These are phyloP conservation scores for Clonostachys byssicola DNA, from an alignment of 2,329 filamentous ascomycete species.

Conservation along the genomic window DNA sequence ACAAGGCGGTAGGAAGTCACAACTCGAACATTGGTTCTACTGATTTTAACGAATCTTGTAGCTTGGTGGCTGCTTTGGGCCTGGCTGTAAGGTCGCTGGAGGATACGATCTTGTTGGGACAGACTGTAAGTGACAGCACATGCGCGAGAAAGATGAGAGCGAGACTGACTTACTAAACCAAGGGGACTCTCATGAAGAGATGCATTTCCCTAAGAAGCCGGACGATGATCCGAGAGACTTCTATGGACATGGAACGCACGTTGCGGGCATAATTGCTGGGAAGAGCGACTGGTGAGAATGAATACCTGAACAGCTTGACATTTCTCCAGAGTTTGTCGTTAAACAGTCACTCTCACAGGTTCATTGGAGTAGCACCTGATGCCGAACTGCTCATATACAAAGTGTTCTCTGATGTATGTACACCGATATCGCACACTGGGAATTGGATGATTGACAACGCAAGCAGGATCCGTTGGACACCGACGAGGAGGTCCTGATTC, in stretches of 20 bases:
- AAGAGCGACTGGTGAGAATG: constrained; percentile 4
- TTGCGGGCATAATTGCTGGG: constrained; percentile 18
- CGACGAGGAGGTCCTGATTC: constrained; percentile 21
- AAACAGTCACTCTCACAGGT: constrained; percentile 10
- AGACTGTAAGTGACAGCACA: constrained; percentile 14
- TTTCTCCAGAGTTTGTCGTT: neutral
- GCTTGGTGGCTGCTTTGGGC: constrained; percentile 32
- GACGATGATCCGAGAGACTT: constrained; percentile 27
- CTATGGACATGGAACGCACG: constrained; percentile 29
- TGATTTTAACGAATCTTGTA: constrained; percentile 5
- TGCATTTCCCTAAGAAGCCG: constrained; percentile 19
- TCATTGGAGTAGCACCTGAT: constrained; percentile 29
- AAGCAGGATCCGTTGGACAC: constrained; percentile 7
- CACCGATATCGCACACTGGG: neutral
- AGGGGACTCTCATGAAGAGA: constrained; percentile 23
- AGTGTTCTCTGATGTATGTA: constrained; percentile 18
- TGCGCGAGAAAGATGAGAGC: neutral
- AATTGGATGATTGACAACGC: neutral
- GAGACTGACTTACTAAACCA: neutral
- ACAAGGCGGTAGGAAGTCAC: constrained; percentile 20
- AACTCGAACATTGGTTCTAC: neutral
- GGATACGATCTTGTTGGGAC: constrained; percentile 30
- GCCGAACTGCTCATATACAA: constrained; percentile 29
- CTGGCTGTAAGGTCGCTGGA: constrained; percentile 28
- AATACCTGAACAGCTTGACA: neutral